Percentiles rank a stretch among this genome's conserved stretches.
Evolutionary conservation across 129 eudicot genomes (phyloP).

Genomic region (Oenanthe sinensis): DNA sequence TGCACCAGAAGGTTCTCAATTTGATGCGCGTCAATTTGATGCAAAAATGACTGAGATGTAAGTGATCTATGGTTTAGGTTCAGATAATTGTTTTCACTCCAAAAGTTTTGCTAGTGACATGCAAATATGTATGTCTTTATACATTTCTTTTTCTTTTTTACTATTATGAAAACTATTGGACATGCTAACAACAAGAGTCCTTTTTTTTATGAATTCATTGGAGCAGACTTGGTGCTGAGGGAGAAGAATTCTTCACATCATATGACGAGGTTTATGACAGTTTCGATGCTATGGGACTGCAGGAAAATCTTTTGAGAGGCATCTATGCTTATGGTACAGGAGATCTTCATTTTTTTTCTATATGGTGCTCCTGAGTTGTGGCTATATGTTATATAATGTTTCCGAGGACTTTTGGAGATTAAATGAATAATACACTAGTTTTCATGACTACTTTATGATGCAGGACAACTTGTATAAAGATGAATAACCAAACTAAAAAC

Average conservation of each 20-base stretch:
- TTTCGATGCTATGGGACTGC: conserved; percentile 20
- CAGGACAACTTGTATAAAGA: too few species aligned
- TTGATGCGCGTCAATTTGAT: conserved; percentile 10
- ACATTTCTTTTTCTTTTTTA: neutral
- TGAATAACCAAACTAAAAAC: too few species aligned
- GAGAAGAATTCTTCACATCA: conserved; percentile 12
- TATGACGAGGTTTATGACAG: conserved; percentile 24
- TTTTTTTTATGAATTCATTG: neutral
- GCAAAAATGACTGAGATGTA: conserved; percentile 12
- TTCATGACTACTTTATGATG: neutral
- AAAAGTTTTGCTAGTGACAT: neutral
- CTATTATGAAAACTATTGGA: neutral
- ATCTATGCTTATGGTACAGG: conserved; percentile 16
- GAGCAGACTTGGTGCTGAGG: conserved; percentile 13
- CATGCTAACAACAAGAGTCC: neutral
- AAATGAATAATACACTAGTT: neutral
- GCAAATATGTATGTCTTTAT: neutral
- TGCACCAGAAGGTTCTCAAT: conserved; percentile 14
- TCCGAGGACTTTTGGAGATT: neutral
- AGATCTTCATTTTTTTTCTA: neutral
- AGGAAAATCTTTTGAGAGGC: conserved; percentile 23
- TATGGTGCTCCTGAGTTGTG: neutral
- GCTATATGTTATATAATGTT: neutral
- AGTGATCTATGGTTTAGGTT: neutral
- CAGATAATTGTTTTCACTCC: neutral